phyloP scores from a whole-genome alignment of 306 rosid genomes.

The Adenanthera pavonina region DNA sequence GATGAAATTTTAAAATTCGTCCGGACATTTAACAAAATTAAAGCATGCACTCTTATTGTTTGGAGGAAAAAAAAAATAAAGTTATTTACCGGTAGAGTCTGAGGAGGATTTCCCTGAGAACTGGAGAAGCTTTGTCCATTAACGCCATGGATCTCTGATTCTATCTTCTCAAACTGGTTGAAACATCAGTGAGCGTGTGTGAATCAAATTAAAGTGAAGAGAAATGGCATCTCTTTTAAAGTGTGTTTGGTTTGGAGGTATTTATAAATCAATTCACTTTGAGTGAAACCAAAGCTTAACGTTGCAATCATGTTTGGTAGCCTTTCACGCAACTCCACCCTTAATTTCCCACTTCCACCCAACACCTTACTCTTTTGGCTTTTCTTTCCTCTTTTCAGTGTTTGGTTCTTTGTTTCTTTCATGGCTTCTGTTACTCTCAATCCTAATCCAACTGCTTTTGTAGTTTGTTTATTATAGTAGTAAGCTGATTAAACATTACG shows the following conservation, averaged over 20 bases:
- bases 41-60: too few species aligned
- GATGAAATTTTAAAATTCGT: too few species aligned
- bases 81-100: slow-evolving; percentile 64
- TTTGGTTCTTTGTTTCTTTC: neutral
- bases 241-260: slow-evolving; percentile 39
- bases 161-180: neutral
- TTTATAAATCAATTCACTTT: slow-evolving; percentile 33
- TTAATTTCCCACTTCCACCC: slow-evolving; percentile 33
- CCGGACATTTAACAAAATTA: too few species aligned
- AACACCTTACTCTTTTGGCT: slow-evolving; percentile 11
- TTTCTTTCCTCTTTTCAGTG: neutral
- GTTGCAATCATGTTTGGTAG: slow-evolving; percentile 67
- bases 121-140: slow-evolving; percentile 83
- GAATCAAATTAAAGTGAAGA: slow-evolving; percentile 25
- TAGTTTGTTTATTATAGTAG: neutral
- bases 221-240: slow-evolving; percentile 12
- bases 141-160: slow-evolving; percentile 60
- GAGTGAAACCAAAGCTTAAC: slow-evolving; percentile 67
- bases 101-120: slow-evolving; percentile 74
- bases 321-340: slow-evolving; percentile 62
- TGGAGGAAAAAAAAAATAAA: too few species aligned
- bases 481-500: neutral
- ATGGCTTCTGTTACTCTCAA: neutral
- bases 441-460: neutral
- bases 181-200: slow-evolving; percentile 3